These are phyloP conservation scores for Pythium rhizo-oryzae DNA, from an alignment of 352 stramenopile species.

Conservation along the genomic window DNA sequence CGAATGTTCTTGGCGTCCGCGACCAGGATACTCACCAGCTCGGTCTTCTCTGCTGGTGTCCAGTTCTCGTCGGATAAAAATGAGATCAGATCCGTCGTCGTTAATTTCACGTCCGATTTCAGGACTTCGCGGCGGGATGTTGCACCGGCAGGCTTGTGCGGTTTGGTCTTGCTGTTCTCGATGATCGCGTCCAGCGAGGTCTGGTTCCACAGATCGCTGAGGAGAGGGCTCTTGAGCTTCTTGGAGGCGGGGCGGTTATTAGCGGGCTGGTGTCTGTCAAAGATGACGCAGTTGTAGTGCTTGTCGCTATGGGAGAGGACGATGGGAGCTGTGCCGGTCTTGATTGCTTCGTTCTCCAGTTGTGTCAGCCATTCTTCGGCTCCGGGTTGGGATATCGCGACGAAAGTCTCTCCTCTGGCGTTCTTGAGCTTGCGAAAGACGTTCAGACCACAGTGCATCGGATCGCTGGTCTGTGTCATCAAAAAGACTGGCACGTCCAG, in stretches of 20 bases:
- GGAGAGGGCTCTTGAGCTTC: neutral
- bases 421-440: neutral
- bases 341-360: neutral
- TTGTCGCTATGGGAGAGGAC: neutral
- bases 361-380: neutral
- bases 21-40: neutral
- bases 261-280: constrained; percentile 1
- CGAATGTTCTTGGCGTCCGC: neutral
- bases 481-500: constrained; percentile 7
- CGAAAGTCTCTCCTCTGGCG: neutral
- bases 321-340: neutral
- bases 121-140: neutral
- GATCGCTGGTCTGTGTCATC: neutral
- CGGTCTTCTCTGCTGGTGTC: neutral
- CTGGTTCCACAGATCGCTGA: neutral
- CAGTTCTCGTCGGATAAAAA: constrained; percentile 3
- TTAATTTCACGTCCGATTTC: neutral
- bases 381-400: constrained; percentile 2
- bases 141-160: neutral
- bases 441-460: constrained; percentile 3
- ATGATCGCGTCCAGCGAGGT: neutral
- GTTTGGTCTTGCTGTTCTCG: neutral
- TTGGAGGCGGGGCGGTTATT: neutral
- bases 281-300: constrained; percentile 10
- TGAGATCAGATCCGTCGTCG: neutral